Evolutionary conservation across 2,329 filamentous ascomycete species (phyloP).

Genomic region (Arthroderma sp.): DNA sequence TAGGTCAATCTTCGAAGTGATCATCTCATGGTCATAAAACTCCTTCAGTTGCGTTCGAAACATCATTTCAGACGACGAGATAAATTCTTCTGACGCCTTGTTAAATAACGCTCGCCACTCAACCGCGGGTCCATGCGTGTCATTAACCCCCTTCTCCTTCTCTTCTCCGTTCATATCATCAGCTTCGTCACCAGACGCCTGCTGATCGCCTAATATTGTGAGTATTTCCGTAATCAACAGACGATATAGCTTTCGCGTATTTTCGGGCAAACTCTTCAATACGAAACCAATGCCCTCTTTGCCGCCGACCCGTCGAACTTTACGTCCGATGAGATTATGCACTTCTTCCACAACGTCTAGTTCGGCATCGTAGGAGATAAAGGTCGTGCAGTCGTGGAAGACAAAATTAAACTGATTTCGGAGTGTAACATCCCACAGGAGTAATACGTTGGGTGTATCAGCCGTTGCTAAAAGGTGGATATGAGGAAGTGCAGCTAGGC

Average conservation of each 20-base stretch:
- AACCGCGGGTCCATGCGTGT: conserved; percentile 44
- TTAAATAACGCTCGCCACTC: conserved; percentile 89
- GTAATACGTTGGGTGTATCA: conserved; percentile 73
- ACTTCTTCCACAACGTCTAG: conserved; percentile 81
- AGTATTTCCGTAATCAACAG: conserved; percentile 77
- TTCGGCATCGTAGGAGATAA: conserved; percentile 59
- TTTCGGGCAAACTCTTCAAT: conserved; percentile 77
- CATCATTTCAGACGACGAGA: conserved; percentile 90
- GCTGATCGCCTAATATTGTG: conserved; percentile 45
- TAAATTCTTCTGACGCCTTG: conserved; percentile 92
- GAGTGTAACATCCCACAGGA: conserved; percentile 83
- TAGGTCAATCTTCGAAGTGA: conserved; percentile 73
- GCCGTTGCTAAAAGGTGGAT: conserved; percentile 66
- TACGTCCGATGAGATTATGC: conserved; percentile 71
- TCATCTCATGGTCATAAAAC: conserved; percentile 97
- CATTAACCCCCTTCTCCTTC: conserved; percentile 18
- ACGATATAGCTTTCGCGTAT: conserved; percentile 75
- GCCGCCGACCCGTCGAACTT: conserved; percentile 65
- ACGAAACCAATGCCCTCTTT: conserved; percentile 89
- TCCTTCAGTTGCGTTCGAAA: conserved; percentile 91
- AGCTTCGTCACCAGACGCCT: conserved; percentile 39
- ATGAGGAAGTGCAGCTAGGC: conserved; percentile 58
- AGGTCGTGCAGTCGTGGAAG: conserved; percentile 92
- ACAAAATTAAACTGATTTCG: conserved; percentile 71
- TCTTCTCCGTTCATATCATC: conserved; percentile 32